Conservation (phyloP, 768 basidiomycete genomes). For the Gloeophyllum trabeum region DNA sequence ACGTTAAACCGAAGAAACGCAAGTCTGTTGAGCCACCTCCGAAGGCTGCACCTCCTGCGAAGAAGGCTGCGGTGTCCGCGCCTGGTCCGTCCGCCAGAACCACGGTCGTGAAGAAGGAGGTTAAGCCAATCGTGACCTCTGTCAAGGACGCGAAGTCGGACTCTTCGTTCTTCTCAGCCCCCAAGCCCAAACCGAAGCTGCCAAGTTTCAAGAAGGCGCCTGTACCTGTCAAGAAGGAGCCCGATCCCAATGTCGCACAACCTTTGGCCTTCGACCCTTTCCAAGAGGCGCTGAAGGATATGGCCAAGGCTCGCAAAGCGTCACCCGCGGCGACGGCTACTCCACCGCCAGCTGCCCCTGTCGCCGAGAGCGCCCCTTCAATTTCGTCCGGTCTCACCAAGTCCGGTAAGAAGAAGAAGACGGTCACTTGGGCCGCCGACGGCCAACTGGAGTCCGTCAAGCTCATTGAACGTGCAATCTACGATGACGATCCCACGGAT, state of each 20-base stretch:
- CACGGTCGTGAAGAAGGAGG: conserved; percentile 48
- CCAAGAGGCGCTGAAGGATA: conserved; percentile 74
- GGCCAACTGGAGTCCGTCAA: conserved; percentile 63
- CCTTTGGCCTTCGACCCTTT: conserved; percentile 74
- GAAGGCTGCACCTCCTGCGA: conserved; percentile 41
- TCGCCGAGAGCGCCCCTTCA: conserved; percentile 21
- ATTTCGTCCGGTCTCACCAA: conserved; percentile 20
- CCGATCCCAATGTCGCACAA: conserved; percentile 52
- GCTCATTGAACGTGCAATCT: conserved; percentile 76
- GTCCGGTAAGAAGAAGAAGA: conserved; percentile 59
- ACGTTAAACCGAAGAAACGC: conserved; percentile 61
- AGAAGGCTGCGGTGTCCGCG: conserved; percentile 49
- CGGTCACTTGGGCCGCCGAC: conserved; percentile 72
- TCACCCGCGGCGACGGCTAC: conserved; percentile 55
- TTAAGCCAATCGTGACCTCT: conserved; percentile 20
- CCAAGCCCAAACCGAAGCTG: conserved; percentile 73
- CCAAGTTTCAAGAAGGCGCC: conserved; percentile 82
- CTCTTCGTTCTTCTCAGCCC: conserved; percentile 81
- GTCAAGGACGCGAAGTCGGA: conserved; percentile 78
- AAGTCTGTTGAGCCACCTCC: conserved; percentile 45
- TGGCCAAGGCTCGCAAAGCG: conserved; percentile 50
- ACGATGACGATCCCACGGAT: conserved; percentile 82
- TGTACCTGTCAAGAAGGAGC: conserved; percentile 35
- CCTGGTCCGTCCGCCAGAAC: conserved; percentile 26
- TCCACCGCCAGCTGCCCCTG: conserved; percentile 27